Evolutionary conservation across 2,329 filamentous ascomycete species (phyloP), one percentile per base, ranked within the genome.

Genomic region (Monosporascus sp.): DNA sequence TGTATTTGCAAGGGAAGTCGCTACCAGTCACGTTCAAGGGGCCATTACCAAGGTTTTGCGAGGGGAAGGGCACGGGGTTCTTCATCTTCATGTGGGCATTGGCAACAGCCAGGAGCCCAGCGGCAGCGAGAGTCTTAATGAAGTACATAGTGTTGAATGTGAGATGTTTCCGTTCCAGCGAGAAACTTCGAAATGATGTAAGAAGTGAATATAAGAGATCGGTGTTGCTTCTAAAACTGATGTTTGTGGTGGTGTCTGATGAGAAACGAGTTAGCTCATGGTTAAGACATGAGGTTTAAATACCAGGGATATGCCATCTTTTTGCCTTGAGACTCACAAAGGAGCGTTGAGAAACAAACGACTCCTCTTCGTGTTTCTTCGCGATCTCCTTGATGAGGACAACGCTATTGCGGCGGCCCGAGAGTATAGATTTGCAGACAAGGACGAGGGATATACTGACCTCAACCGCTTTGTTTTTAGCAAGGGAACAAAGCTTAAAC

Each of bases 1-100:
- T 74, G 50, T 78, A 70, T 69, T 96, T 92, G 83, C 94, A 97
- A 0, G 94, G 94, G 67, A 89, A 99, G 67, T 96, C 75, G 38
- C 71, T 74, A 0, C 88, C 89, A 38, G 67, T 67, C 0, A 71
- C 70, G 0, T 66, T 62, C 0, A 97, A 76, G 1, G 94, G 93
- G 3, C 74, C 72, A 71, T 88, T 93, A 71, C 76, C 62, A 35
- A 14, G 9, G 0, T 7, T 53, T 0, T 67, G 61, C 2, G 60
- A 59, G 17, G 70, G 63, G 56, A 82, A 92, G 0, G 90, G 90
- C 3, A 75, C 67, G 0, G 94, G 93, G 8, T 74, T 77, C 50
- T 65, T 72, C 77, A 97, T 86, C 41, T 80, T 74, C 78, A 97
- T 87, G 71, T 97, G 94, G 44, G 88, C 90, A 49, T 82, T 79